phyloP scores from a whole-genome alignment of 768 basidiomycete genomes.

The Royoungia palumana region DNA sequence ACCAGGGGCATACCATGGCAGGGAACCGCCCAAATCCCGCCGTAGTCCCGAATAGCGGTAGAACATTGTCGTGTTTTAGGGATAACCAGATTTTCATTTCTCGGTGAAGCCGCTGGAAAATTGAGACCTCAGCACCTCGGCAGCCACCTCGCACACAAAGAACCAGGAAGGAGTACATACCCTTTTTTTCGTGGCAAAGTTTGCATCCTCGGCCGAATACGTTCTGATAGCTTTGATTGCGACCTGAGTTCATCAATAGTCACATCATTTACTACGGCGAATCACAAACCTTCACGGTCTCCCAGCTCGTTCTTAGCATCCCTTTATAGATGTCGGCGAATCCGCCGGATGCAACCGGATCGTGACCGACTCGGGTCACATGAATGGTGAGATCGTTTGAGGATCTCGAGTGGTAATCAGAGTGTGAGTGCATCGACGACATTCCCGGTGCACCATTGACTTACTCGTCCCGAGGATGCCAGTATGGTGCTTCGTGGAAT shows the following conservation, averaged over 20 bases:
- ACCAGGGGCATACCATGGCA: conserved; percentile 31
- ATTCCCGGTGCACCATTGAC: conserved; percentile 1
- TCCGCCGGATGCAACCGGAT: conserved; percentile 14
- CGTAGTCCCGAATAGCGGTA: conserved; percentile 15
- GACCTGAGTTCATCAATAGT: conserved; percentile 3
- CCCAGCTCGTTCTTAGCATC: conserved; percentile 6
- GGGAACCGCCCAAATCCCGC: conserved; percentile 25
- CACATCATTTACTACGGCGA: no score
- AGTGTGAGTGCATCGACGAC: neutral
- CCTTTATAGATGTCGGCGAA: conserved; percentile 18
- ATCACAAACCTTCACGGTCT: conserved; percentile 1
- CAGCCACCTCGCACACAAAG: no score
- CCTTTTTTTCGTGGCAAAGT: conserved; percentile 10
- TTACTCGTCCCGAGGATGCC: conserved; percentile 1
- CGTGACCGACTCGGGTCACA: conserved; percentile 7
- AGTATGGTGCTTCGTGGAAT: neutral
- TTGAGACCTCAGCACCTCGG: neutral
- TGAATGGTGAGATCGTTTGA: conserved; percentile 7
- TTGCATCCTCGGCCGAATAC: conserved; percentile 9
- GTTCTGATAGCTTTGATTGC: conserved; percentile 19
- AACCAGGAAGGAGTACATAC: neutral
- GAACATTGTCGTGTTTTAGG: conserved; percentile 24
- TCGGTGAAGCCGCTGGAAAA: conserved; percentile 24
- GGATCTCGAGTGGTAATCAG: neutral
- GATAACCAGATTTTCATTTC: conserved; percentile 28